Percentiles rank a stretch among this genome's conserved stretches.
These are phyloP conservation scores for Tricholoma matsutake DNA, from an alignment of 768 basidiomycete species.

Conservation along the genomic window DNA sequence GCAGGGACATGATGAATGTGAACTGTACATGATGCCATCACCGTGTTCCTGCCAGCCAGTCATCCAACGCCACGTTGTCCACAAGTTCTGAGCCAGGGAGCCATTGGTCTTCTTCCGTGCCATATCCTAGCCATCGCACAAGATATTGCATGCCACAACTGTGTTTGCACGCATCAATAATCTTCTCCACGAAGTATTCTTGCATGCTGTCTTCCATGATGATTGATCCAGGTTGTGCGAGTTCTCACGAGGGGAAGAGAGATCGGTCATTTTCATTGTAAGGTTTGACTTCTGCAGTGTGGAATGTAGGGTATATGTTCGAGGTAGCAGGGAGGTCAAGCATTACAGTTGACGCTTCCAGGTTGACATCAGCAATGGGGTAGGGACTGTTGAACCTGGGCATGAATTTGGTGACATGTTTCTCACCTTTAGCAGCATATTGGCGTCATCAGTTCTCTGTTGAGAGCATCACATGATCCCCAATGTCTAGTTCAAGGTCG, in stretches of 20 bases:
- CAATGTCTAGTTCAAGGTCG: not conserved
- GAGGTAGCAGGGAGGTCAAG: too few species aligned
- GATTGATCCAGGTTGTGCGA: not conserved
- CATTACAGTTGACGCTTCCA: too few species aligned
- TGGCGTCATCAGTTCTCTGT: slow-evolving; percentile 18
- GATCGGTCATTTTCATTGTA: too few species aligned
- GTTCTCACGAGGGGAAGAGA: not conserved
- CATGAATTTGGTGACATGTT: too few species aligned
- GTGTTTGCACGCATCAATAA: not conserved
- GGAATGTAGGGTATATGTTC: too few species aligned
- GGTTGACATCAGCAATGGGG: not conserved
- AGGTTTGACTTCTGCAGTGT: too few species aligned
- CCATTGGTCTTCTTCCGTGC: too few species aligned
- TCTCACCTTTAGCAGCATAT: slow-evolving; percentile 10
- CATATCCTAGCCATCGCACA: not conserved
- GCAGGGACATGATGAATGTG: too few species aligned
- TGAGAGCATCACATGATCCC: slow-evolving; percentile 26
- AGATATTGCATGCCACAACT: not conserved
- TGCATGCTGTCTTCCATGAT: not conserved
- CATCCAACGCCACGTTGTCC: not conserved
- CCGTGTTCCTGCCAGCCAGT: too few species aligned
- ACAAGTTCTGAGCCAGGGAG: not conserved
- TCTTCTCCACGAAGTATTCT: not conserved
- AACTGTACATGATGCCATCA: too few species aligned
- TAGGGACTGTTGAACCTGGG: not conserved